A percentile compares a stretch with the other conserved stretches of the same genome.
phyloP scores from a whole-genome alignment of 176 grass and related monocot genomes.

The Themeda triandra region DNA sequence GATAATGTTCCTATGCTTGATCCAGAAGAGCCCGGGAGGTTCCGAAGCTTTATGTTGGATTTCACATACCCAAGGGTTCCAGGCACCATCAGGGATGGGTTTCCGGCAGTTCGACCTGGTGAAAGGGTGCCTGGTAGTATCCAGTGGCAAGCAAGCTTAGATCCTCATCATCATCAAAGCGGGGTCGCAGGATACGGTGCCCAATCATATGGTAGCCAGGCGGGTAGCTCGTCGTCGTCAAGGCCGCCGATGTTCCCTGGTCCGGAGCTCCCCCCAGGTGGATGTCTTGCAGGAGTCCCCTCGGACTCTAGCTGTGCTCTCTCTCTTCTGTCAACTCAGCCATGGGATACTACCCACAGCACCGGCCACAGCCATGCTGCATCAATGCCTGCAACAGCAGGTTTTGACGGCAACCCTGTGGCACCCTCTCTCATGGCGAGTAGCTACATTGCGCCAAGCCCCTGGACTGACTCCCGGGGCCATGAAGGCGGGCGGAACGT shows the following conservation, averaged over 20 bases:
- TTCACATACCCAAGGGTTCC: conserved; percentile 81
- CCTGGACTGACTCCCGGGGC: conserved; percentile 37
- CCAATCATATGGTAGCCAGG: conserved; percentile 28
- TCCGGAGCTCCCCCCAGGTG: conserved; percentile 55
- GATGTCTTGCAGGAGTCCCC: conserved; percentile 52
- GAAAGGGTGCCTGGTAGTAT: conserved; percentile 41
- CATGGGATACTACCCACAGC: conserved; percentile 50
- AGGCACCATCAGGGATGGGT: conserved; percentile 51
- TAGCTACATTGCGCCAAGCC: conserved; percentile 46
- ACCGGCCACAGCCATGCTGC: conserved; percentile 33
- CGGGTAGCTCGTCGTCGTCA: conserved; percentile 26
- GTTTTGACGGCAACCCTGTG: conserved; percentile 46
- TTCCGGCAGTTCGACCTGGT: conserved; percentile 33
- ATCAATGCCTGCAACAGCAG: conserved; percentile 29
- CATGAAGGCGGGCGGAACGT: conserved; percentile 26
- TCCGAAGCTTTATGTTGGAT: conserved; percentile 80
- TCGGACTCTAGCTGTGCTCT: conserved; percentile 98
- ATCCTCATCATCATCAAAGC: conserved; percentile 36
- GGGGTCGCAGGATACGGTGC: conserved; percentile 29
- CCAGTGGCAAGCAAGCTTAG: conserved; percentile 55
- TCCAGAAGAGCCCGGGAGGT: conserved; percentile 55
- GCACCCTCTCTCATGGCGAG: conserved; percentile 41
- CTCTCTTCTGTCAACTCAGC: conserved; percentile 99
- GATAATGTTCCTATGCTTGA: conserved; percentile 12
- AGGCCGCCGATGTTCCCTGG: conserved; percentile 38